Evolutionary conservation across 345 rosid genomes (phyloP), one percentile per base, ranked within the genome.

Genomic region (Adansonia digitata): DNA sequence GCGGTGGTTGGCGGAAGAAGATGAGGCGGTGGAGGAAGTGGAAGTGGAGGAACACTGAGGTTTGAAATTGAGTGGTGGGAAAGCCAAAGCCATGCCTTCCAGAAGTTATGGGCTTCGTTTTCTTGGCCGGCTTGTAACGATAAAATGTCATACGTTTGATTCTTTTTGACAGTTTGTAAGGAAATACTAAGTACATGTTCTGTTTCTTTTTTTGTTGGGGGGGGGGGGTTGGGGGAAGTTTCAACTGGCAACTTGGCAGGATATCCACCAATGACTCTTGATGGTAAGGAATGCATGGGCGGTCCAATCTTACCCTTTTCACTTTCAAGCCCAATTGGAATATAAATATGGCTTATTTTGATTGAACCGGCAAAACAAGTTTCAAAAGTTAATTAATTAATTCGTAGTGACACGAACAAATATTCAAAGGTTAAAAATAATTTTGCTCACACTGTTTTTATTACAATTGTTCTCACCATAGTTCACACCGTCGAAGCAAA

Each of bases 61-160:
- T 22, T 68, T 86, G 79, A 83, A 65, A 74, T 56, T 78, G 75
- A 76, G 78, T 43, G 86, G 87, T 60, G 88, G 71, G 57, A 86
- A 81, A 85, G 89, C 83, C 94, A 88, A 64, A 34, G 72, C 77
- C 77, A 74, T 74, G 72, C 11, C 65, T 45, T 24, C 72, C 77
- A 46, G 27, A 45, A 60, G n/a, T 71, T 71, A 35, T 35, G 74
- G 20, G 17, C 66, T 60, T 29, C n/a, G n/a, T n/a, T 1, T 34
- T 61, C 29, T 34, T n/a, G 7, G 37, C 46, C 9, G 66, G 22
- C 73, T 69, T 27, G 2, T 69, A 8, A 1, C 27, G 22, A 7
- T 12, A 40, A 40, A 40, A 11, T 62, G 68, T 42, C 53, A 7
- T 6, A 39, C 1, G 45, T 42, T 42, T 67, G 6, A 24, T 2